Evolutionary conservation across 345 rosid genomes (phyloP), one percentile per base, ranked within the genome.

Genomic region (Aurinia saxatilis): DNA sequence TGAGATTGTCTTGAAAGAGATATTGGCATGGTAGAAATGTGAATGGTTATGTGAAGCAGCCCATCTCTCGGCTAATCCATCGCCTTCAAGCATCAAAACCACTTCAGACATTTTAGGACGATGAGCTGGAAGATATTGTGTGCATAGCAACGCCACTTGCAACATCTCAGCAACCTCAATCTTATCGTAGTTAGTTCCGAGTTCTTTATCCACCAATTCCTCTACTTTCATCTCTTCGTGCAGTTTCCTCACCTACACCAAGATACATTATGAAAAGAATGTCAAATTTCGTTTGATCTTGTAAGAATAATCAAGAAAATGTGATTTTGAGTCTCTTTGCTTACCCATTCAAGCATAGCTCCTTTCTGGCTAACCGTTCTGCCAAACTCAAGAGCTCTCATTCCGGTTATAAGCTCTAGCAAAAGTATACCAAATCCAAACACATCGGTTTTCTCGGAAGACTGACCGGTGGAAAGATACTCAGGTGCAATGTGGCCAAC

Each of bases 401-500:
- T 76, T 19, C 98, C 95, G 16, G 98, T 91, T 31, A 89, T 84
- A 55, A 91, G 92, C 67, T 91, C 98, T 40, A 91, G 70, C 73
- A 91, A 66, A 39, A 91, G 90, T 67, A 91, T 86, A 65, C 95
- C 98, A 7, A 91, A 91, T 34, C 98, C 96, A 77, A 88, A 91
- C 42, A 88, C 98, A 68, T 91, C 98, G 33, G 96, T 91, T 65
- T 91, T 91, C 78, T 91, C 96, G 2, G 98, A 91, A 8, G 98
- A 91, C 72, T 88, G 98, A 11, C 98, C 98, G 0, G 98, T 91
- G 8, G 95, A 88, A 42, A 91, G 96, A 66, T 91, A 91, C 67
- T 91, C 96, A 0, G 96, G 98, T 0, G 98, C 96, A 35, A 91
- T 91, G 66, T 91, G 98, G 3, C 96, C 98, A 42, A 91, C 95